These are phyloP conservation scores for Alternaria brassicae DNA, from an alignment of 2,329 filamentous ascomycete genomes.

Conservation along the genomic window DNA sequence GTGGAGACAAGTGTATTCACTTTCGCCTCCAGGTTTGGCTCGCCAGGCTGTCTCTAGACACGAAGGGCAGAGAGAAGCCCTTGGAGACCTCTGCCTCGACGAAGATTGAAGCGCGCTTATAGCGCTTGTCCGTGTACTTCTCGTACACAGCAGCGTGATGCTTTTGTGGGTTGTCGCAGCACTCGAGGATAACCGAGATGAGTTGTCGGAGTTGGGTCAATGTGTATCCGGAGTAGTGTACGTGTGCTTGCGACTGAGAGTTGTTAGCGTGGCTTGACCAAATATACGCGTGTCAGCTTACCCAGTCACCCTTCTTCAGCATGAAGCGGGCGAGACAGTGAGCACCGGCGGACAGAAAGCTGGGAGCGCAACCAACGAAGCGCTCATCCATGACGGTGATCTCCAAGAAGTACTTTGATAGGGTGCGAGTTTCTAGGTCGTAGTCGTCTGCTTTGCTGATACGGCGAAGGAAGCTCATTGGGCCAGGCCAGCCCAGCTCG, in stretches of 20 bases:
- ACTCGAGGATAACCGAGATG: slow-evolving; percentile 81
- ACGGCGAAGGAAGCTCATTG: slow-evolving; percentile 95
- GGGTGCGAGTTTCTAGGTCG: slow-evolving; percentile 89
- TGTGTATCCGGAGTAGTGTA: slow-evolving; percentile 94
- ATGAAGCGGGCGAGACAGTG: slow-evolving; percentile 91
- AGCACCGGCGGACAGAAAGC: slow-evolving; percentile 87
- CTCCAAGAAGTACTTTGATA: slow-evolving; percentile 98
- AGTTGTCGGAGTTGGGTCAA: slow-evolving; percentile 81
- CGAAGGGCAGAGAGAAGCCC: slow-evolving; percentile 61
- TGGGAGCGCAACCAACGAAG: slow-evolving; percentile 89
- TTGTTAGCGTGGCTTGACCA: slow-evolving; percentile 45
- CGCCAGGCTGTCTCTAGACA: slow-evolving; percentile 45
- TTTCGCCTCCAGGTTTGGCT: slow-evolving; percentile 49
- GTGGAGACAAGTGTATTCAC: slow-evolving; percentile 41
- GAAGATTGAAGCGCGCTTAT: slow-evolving; percentile 81
- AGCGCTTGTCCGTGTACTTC: slow-evolving; percentile 88
- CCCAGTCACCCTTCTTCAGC: slow-evolving; percentile 91
- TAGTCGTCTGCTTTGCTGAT: slow-evolving; percentile 99
- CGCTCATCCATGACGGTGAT: slow-evolving; percentile 97
- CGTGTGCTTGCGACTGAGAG: slow-evolving; percentile 75
- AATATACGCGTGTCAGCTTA: slow-evolving; percentile 57
- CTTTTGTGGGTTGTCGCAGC: slow-evolving; percentile 78
- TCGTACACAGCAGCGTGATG: slow-evolving; percentile 90
- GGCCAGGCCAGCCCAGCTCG: slow-evolving; percentile 96
- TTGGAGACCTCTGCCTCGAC: slow-evolving; percentile 76